phyloP scores from a whole-genome alignment of 176 grass and related monocot species.

The Thalia dealbata region DNA sequence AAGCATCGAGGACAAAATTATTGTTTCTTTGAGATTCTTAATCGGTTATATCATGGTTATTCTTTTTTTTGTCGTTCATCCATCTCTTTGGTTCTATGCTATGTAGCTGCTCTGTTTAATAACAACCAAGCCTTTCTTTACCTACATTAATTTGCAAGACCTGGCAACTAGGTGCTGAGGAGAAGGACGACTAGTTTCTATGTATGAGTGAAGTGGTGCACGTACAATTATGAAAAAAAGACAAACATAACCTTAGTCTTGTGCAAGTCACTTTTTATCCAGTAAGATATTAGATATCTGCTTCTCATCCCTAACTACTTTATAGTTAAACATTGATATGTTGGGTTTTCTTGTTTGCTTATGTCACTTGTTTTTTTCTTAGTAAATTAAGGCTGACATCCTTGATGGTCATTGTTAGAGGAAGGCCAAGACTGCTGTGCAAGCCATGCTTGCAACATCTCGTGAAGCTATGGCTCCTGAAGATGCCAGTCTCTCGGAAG shows the following conservation, averaged over 20 bases:
- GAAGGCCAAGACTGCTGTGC: constrained; percentile 84
- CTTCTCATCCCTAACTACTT: neutral
- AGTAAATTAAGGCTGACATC: too few species aligned
- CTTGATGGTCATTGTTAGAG: constrained; percentile 29
- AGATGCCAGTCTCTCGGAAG: constrained; percentile 55
- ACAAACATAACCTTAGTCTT: neutral
- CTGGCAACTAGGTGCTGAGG: neutral
- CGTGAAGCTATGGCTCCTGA: constrained; percentile 37
- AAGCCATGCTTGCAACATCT: constrained; percentile 76
- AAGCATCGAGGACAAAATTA: neutral
- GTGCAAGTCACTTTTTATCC: neutral
- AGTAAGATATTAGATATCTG: neutral
- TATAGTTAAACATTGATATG: neutral
- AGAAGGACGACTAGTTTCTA: neutral
- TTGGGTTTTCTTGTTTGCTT: neutral
- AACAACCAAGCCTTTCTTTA: neutral
- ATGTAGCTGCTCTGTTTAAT: neutral
- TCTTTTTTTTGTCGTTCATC: neutral
- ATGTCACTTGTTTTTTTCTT: neutral
- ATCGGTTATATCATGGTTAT: neutral
- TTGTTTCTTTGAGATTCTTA: neutral
- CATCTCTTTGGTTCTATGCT: neutral
- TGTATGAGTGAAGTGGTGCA: neutral
- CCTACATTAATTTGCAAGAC: neutral
- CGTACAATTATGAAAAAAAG: neutral